Evolutionary conservation across 306 rosid genomes (phyloP).

Genomic region (Vachellia collinsii): DNA sequence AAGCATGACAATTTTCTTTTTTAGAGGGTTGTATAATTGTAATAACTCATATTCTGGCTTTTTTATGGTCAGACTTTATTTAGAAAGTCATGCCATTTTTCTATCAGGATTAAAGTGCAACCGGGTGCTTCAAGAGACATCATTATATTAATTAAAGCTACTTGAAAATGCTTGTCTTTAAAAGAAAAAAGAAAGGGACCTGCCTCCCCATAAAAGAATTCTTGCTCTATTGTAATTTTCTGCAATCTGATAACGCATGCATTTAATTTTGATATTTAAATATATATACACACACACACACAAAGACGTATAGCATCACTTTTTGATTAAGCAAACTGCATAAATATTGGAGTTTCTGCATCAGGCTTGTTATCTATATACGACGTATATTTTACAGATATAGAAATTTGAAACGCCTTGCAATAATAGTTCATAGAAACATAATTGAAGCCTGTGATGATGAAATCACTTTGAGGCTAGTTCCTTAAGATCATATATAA

Average conservation of each 20-base stretch:
- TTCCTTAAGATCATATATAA: constrained; percentile 23
- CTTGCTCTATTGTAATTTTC: not conserved
- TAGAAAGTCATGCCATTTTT: not conserved
- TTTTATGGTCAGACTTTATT: not conserved
- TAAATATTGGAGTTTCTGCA: not conserved
- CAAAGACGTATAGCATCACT: not conserved
- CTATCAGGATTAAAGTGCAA: not conserved
- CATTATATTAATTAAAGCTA: not conserved
- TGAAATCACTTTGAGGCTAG: constrained; percentile 23
- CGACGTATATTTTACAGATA: not conserved
- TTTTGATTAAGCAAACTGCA: not conserved
- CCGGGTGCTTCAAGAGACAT: not conserved
- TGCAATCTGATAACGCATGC: not conserved
- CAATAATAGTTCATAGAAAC: not conserved
- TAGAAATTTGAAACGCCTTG: not conserved
- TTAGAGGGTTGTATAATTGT: not conserved
- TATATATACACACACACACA: no score
- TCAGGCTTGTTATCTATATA: constrained; percentile 4
- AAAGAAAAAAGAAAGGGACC: not conserved
- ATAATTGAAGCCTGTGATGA: constrained; percentile 3
- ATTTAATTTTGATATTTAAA: not conserved
- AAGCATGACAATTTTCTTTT: not conserved
- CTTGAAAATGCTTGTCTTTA: not conserved
- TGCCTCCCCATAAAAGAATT: not conserved
- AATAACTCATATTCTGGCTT: not conserved